Evolutionary conservation across 1,284 basidiomycete species (phyloP).

Genomic region (Rhodotorula sp.): DNA sequence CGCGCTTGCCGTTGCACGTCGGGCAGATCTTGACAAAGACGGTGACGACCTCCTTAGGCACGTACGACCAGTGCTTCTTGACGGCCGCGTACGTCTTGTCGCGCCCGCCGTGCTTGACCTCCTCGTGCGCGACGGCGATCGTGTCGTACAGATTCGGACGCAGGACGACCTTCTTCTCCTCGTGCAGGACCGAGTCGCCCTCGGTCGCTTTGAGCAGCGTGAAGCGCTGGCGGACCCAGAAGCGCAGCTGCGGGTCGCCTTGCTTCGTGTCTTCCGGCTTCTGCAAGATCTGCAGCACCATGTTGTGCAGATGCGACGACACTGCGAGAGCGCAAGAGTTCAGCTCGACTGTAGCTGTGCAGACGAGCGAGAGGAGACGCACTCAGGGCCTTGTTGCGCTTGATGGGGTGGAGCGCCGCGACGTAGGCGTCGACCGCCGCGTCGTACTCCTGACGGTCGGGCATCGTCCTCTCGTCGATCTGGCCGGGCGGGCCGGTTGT

Average conservation of each 20-base stretch:
- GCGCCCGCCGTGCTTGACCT: slow-evolving; percentile 5
- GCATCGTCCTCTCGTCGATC: neutral
- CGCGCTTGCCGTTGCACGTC: slow-evolving; percentile 12
- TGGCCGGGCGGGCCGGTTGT: neutral
- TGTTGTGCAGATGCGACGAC: neutral
- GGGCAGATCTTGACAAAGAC: slow-evolving; percentile 8
- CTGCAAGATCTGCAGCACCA: neutral
- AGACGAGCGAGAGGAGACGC: neutral
- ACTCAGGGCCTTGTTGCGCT: slow-evolving; percentile 18
- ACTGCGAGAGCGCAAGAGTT: neutral
- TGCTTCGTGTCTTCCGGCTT: slow-evolving; percentile 1
- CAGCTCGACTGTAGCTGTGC: too few relatives aligned
- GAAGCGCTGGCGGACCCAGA: slow-evolving; percentile 14
- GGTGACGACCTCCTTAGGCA: slow-evolving; percentile 19
- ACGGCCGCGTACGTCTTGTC: slow-evolving; percentile 13
- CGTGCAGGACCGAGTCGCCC: neutral
- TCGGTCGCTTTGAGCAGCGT: neutral
- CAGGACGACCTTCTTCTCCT: slow-evolving; percentile 1
- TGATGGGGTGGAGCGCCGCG: neutral
- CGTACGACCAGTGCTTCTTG: slow-evolving; percentile 1
- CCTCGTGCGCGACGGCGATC: neutral
- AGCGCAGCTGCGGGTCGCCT: slow-evolving; percentile 16
- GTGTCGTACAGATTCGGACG: slow-evolving; percentile 4
- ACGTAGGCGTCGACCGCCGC: neutral
- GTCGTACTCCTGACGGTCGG: neutral